Evolutionary conservation across 768 basidiomycete species (phyloP), one percentile per base, ranked within the genome.

Genomic region (Ephemerocybe angulata): DNA sequence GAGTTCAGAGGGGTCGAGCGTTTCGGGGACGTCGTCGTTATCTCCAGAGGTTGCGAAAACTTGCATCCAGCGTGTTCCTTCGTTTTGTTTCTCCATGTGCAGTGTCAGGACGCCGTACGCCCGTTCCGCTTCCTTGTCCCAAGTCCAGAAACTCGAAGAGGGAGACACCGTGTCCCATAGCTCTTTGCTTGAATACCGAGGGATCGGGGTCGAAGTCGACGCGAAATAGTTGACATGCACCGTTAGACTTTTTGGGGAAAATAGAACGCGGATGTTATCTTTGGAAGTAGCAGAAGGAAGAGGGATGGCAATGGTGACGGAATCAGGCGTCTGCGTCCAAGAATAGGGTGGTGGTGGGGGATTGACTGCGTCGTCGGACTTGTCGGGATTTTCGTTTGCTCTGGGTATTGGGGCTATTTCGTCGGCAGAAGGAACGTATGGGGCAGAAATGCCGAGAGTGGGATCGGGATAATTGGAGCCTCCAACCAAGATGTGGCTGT

Each of bases 71-170:
- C 85, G 83, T 28, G 87, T 88, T 5, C 85, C 87, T 56, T 88
- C 85, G 67, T 93, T 80, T 58, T 79, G 78, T 71, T 98, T 98
- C 67, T 93, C 89, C 52, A 98, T 75, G 64, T 97, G 88, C 19
- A 98, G 70, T 0, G 89, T 85, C 60, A 98, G 78, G 29, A 90
- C 58, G 1, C 89, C 89, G 61, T 81, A 85, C 12, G 81, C 64
- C 54, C 78, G 78, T 48, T 85, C 84, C 4, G 84, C 90, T 58
- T 86, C 84, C 17, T 84, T 79, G 62, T 97, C 93, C 82, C 88
- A 96, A 4, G 92, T 95, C 94, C 93, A 99, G 63, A 90, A 84
- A 63, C 90, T 90, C n/a, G 87, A 79, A 2, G 85, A 80, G 1
- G 88, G 72, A 50, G 83, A 82, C 58, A 99, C 87, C 10, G 73